These are phyloP conservation scores for Myriosclerotinia curreyana DNA, from an alignment of 2,329 filamentous ascomycete genomes.

Conservation along the genomic window DNA sequence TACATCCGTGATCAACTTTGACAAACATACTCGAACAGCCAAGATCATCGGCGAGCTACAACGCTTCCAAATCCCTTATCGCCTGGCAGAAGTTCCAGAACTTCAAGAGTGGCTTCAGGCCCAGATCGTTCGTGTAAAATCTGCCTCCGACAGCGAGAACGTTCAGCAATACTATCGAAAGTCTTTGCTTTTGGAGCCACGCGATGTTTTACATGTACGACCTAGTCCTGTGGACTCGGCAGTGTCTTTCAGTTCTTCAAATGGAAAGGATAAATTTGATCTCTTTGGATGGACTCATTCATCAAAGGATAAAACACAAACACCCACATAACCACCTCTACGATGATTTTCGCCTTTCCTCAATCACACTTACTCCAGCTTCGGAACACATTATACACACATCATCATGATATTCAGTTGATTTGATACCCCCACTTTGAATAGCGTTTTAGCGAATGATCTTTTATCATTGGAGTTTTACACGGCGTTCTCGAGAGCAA, in stretches of 20 bases:
- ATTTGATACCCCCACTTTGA: conserved; percentile 41
- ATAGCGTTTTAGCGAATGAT: conserved; percentile 41
- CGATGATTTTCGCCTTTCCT: background rate
- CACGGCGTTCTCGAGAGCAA: conserved; percentile 13
- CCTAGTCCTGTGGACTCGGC: conserved; percentile 35
- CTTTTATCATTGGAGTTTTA: conserved; percentile 21
- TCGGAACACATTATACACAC: conserved; percentile 20
- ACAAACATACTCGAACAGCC: conserved; percentile 92
- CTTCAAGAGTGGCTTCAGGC: conserved; percentile 89
- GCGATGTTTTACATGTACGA: conserved; percentile 40
- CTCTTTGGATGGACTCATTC: conserved; percentile 50
- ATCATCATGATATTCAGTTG: conserved; percentile 30
- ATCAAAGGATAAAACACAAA: conserved; percentile 31
- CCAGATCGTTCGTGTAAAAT: conserved; percentile 69
- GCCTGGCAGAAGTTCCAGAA: conserved; percentile 76
- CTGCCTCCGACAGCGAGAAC: conserved; percentile 54
- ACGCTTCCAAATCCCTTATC: conserved; percentile 91
- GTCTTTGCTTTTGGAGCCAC: conserved; percentile 63
- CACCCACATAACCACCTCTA: conserved; percentile 17
- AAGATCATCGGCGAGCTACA: conserved; percentile 96
- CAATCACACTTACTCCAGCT: conserved; percentile 14
- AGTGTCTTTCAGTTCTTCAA: conserved; percentile 31
- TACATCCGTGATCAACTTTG: conserved; percentile 89
- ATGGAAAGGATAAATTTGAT: conserved; percentile 50
- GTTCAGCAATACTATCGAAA: conserved; percentile 65